These are phyloP conservation scores for Austroboletus niveus DNA, from an alignment of 1,284 basidiomycete species.

Conservation along the genomic window DNA sequence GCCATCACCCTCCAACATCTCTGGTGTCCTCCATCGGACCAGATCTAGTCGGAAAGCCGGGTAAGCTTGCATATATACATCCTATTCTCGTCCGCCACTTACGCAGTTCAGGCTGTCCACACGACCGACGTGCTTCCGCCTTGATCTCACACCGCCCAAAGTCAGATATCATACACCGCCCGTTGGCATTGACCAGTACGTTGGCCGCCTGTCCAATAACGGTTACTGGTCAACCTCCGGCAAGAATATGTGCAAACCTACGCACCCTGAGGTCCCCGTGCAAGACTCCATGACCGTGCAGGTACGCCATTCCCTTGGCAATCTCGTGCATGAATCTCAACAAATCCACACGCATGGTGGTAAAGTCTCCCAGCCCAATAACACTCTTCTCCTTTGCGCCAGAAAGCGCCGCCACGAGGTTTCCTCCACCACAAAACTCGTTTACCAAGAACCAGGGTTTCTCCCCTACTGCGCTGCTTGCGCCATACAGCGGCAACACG, in stretches of 20 bases:
- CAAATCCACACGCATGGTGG: constrained; percentile 38
- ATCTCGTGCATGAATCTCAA: constrained; percentile 67
- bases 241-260: background rate
- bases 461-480: constrained; percentile 54
- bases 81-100: constrained; percentile 24
- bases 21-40: constrained; percentile 72
- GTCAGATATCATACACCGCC: constrained; percentile 69
- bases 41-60: constrained; percentile 46
- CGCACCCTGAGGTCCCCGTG: constrained; percentile 72
- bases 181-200: constrained; percentile 65
- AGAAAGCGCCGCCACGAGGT: constrained; percentile 40
- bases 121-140: constrained; percentile 61
- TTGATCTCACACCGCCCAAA: constrained; percentile 81
- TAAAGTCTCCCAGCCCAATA: background rate
- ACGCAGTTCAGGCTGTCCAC: constrained; percentile 54
- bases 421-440: constrained; percentile 53
- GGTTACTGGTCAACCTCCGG: background rate
- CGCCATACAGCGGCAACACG: constrained; percentile 57
- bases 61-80: background rate
- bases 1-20: constrained; percentile 63
- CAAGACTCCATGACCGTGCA: constrained; percentile 61
- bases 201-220: constrained; percentile 55
- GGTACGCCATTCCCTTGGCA: constrained; percentile 73
- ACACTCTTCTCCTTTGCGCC: constrained; percentile 6
- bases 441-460: constrained; percentile 71